Evolutionary conservation across 176 grass and related monocot species (phyloP), one percentile per base, ranked within the genome.

Genomic region (Carex cristatella): DNA sequence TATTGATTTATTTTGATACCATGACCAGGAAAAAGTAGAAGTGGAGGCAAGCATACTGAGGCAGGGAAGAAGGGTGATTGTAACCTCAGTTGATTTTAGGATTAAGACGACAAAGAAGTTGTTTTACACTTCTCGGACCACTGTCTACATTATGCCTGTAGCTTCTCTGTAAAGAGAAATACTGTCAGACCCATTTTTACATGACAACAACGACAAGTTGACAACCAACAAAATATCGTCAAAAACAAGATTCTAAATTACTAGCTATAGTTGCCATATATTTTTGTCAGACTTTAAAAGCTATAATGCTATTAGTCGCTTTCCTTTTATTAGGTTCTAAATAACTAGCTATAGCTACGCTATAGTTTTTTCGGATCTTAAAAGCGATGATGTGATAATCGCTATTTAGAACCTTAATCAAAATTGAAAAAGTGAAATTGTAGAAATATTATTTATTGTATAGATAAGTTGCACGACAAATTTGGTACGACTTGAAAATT

Each of bases 1-100:
- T 65, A 37, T 46, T 67, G 31, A 31, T 42, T 65, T 3, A 42
- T 37, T 27, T 65, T 40, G 18, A 81, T 74, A 10, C 30, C 3
- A 16, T 30, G 18, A 48, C 4, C 81, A 87, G 89, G 78, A 84
- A 35, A 79, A 84, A 84, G 74, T 90, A 64, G 74, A 87, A 84
- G 85, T 87, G 28, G 85, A 87, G 30, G 89, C 60, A 81, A 38
- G 40, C 35, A 71, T 90, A 46, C 11, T 90, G 54, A 85, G 89
- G 65, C 81, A 87, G 42, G 89, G 89, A 62, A 90, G 81, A 90
- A 90, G 81, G 10, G 89, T 90, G 81, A 62, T 84, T 8, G 89
- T 90, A 23, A 61, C 65, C 62, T 65, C 85, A 44, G 81, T 90
- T 7, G 81, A 87, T 58, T 87, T 85, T 53, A 90, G 65, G 42